Conservation (phyloP, 306 rosid genomes). For the Carpinus viminea region DNA sequence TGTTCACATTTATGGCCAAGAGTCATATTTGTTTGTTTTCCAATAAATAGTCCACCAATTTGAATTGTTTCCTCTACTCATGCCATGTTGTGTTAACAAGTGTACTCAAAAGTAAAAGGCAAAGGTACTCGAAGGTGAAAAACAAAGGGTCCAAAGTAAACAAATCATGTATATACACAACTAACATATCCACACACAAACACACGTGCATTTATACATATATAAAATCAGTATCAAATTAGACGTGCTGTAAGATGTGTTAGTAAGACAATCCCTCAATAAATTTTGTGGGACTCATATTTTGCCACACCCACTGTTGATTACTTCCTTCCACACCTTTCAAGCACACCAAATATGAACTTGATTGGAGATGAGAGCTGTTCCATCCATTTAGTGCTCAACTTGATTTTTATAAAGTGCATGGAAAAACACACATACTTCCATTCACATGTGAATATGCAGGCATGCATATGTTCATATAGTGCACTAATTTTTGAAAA, state of each 20-base stretch:
- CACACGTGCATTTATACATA: no score
- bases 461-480: background rate
- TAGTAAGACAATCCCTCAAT: background rate
- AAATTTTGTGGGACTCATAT: background rate
- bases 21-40: background rate
- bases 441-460: background rate
- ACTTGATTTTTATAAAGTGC: background rate
- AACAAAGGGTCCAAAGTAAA: background rate
- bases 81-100: background rate
- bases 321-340: background rate
- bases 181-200: no score
- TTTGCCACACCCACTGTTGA: background rate
- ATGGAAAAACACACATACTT: background rate
- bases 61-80: background rate
- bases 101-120: background rate
- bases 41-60: background rate
- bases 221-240: no score
- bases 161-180: background rate
- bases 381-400: background rate
- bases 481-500: background rate
- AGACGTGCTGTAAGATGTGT: no score
- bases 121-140: background rate
- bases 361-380: background rate
- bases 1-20: background rate
- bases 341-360: background rate